Conservation (phyloP, 306 rosid species). For the Begonia fuchsioides region DNA sequence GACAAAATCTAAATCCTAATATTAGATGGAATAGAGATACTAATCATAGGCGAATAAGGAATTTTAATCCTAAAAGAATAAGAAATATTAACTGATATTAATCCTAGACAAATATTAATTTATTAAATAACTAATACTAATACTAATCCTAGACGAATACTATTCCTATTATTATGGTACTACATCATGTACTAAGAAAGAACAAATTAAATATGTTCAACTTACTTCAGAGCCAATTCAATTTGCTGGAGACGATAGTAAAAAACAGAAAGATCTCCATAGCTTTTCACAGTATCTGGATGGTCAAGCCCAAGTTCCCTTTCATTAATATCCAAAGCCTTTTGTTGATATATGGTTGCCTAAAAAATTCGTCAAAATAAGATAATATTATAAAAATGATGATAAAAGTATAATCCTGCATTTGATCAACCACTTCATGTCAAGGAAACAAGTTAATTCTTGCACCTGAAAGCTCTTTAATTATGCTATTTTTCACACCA, state of each 20-base stretch:
- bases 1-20: too few relatives aligned
- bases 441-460: slow-evolving; percentile 4
- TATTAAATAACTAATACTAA: too few relatives aligned
- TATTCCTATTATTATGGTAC: too few relatives aligned
- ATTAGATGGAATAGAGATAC: too few relatives aligned
- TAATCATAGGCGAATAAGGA: too few relatives aligned
- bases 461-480: too few relatives aligned
- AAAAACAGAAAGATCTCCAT: slow-evolving; percentile 94
- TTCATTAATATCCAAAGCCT: slow-evolving; percentile 87
- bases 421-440: not conserved
- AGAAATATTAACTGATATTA: too few relatives aligned
- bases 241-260: slow-evolving; percentile 91
- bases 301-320: slow-evolving; percentile 97
- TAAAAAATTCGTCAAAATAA: slow-evolving; percentile 9
- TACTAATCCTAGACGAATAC: too few relatives aligned
- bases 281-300: slow-evolving; percentile 98
- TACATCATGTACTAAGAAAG: too few relatives aligned
- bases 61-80: too few relatives aligned
- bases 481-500: too few relatives aligned
- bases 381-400: not conserved
- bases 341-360: slow-evolving; percentile 96
- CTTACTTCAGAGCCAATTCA: slow-evolving; percentile 93
- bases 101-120: too few relatives aligned
- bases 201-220: not conserved
- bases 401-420: not conserved